Conservation (phyloP, 208 protist species). For the Porcisia deanei region DNA sequence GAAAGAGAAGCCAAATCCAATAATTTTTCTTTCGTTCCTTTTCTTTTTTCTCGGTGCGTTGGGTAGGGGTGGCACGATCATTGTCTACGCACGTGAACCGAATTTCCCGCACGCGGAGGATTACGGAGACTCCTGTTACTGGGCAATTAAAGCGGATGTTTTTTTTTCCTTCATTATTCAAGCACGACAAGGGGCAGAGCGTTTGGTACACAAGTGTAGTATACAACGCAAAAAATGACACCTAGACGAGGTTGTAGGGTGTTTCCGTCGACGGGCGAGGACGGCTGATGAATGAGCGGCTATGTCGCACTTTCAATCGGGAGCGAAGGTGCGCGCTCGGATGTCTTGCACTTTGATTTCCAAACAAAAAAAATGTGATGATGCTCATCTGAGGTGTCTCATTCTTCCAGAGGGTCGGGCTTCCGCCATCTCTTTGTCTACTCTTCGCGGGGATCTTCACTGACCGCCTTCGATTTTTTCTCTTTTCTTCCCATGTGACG, state of each 20-base stretch:
- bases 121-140: background rate
- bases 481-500: background rate
- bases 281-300: background rate
- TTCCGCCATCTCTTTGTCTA: too few species aligned
- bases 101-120: too few species aligned
- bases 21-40: background rate
- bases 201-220: too few species aligned
- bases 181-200: background rate
- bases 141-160: background rate
- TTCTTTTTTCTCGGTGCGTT: background rate
- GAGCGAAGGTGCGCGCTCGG: background rate
- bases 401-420: too few species aligned
- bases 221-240: background rate
- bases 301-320: background rate
- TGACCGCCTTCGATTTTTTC: background rate
- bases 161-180: background rate
- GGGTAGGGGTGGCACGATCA: conserved; percentile 1
- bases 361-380: background rate
- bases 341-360: background rate
- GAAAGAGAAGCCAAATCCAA: background rate
- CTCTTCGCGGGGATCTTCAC: background rate
- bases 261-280: background rate
- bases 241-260: background rate
- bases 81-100: background rate
- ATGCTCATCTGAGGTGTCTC: background rate